Evolutionary conservation across 768 basidiomycete genomes (phyloP).

Genomic region (Calvatia gigantea): DNA sequence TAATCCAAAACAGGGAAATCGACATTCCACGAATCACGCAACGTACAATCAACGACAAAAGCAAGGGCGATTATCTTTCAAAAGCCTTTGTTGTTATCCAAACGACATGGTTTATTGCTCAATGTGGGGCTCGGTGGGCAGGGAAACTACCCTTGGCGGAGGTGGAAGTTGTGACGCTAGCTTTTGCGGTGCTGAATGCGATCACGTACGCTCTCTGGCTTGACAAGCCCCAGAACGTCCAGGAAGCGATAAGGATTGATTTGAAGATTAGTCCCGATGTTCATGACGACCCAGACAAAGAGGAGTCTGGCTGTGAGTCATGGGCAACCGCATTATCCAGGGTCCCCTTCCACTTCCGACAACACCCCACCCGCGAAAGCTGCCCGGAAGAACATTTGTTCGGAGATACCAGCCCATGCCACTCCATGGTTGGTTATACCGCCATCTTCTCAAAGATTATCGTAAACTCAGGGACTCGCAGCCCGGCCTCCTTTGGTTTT

Average conservation of each 20-base stretch:
- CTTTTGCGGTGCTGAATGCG: neutral
- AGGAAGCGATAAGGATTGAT: neutral
- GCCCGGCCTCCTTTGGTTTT: neutral
- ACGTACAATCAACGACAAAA: conserved; percentile 21
- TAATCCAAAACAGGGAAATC: neutral
- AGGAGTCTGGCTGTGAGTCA: neutral
- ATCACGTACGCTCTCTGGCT: conserved; percentile 3
- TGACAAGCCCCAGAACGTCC: neutral
- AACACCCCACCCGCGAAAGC: neutral
- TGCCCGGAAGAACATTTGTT: neutral
- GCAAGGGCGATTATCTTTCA: conserved; percentile 22
- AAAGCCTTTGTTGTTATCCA: conserved; percentile 22
- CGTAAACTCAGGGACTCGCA: neutral
- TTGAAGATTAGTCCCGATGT: neutral
- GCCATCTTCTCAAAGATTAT: neutral
- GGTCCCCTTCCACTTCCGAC: neutral
- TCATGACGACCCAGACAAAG: neutral
- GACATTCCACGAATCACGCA: conserved; percentile 12
- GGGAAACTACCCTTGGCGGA: neutral
- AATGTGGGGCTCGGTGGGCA: neutral
- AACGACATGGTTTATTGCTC: conserved; percentile 19
- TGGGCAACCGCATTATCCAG: neutral
- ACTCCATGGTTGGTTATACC: neutral
- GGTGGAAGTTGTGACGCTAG: neutral
- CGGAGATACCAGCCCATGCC: neutral